Evolutionary conservation across 257 asterid species (phyloP).

Genomic region (Galeopsis tetrahit): DNA sequence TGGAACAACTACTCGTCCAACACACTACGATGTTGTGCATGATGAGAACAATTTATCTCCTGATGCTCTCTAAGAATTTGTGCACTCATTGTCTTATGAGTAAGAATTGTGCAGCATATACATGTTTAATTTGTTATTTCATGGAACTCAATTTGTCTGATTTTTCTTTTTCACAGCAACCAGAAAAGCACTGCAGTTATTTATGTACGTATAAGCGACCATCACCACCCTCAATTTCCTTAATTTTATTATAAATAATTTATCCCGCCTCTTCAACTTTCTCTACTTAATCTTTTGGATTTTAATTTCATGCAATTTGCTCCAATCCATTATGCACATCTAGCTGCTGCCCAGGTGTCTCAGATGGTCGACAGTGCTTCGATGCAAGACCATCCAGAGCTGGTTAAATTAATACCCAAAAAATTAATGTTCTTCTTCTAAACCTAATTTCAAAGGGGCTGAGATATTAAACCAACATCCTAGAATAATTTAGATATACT

Average conservation of each 20-base stretch:
- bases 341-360: conserved; percentile 66
- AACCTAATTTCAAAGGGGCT: too few relatives aligned
- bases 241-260: neutral
- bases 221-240: neutral
- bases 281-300: neutral
- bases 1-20: conserved; percentile 84
- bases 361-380: conserved; percentile 63
- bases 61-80: conserved; percentile 73
- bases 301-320: conserved; percentile 54
- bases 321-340: conserved; percentile 74
- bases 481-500: too few relatives aligned
- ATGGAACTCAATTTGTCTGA: neutral
- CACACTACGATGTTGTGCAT: conserved; percentile 68
- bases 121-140: neutral
- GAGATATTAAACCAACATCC: too few relatives aligned
- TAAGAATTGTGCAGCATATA: conserved; percentile 51
- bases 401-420: too few relatives aligned
- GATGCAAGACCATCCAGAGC: too few relatives aligned
- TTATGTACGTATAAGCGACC: conserved; percentile 81
- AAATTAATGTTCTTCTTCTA: too few relatives aligned
- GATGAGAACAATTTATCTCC: conserved; percentile 74
- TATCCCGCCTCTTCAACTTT: neutral
- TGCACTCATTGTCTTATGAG: conserved; percentile 76
- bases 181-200: conserved; percentile 86
- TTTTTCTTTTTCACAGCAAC: conserved; percentile 53